Base-by-base conservation (phyloP, 352 stramenopile species). In the Phytophthora sp. region DNA sequence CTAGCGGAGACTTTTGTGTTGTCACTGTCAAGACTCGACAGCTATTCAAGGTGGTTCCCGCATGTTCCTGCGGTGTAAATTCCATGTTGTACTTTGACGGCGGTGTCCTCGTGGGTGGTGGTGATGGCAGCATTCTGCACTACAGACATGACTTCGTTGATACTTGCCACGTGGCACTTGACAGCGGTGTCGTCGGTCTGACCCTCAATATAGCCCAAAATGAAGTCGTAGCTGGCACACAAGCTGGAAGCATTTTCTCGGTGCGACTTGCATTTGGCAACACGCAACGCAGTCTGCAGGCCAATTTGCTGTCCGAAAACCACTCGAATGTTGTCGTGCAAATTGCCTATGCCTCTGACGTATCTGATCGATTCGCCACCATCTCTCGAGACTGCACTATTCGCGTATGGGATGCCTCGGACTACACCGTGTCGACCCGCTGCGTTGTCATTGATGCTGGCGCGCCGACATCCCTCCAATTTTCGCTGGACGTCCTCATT, bases 281-380 rank as follows among this genome's bases (percentile, higher is more conserved):
- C 26, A 61, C 58, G 7, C 67, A 69, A n/a, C 63, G 49, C 16
- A 71, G 57, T 49, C 31, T 73, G 24, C 63, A 70, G 30, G 20
- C 66, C 11, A 63, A 30, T 0, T 47, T 76, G 41, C 35, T 79
- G 46, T 79, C 71, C 11, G 90, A 95, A 66, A 97, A 93, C 71
- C 92, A 96, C 66, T 87, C 82, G 35, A 84, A 74, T 31, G 73
- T 64, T 4, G 88, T 98, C 3, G 66, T 91, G 7, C 77, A 89
- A 30, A 74, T 98, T 35, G 80, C 85, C 12, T 98, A 96, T 60
- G 79, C 84, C 0, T 44, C 84, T 0, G 75, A 80, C 0, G 87
- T 90, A 26, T 96, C 85, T 20, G 93, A 98, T 36, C 79, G 78
- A 18, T 98, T 98, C 57, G 93, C 91, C 7, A 98, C 93, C 2